A percentile compares a stretch with the other conserved stretches of the same genome.
phyloP scores from a whole-genome alignment of 306 rosid species.

The Cucurbita argyrosperma region DNA sequence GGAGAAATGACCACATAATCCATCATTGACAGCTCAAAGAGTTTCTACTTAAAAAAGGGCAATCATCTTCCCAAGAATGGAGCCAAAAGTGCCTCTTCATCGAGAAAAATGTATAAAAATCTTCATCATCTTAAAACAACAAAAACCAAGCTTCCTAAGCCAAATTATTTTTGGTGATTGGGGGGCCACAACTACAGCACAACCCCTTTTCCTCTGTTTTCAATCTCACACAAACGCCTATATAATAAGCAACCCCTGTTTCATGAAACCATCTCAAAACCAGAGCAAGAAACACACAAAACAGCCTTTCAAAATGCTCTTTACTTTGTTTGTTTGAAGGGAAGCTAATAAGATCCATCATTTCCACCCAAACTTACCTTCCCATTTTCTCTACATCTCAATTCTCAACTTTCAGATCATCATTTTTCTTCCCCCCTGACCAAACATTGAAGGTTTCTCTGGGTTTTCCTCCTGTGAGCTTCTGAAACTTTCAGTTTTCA shows the following conservation, averaged over 20 bases:
- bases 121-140: not conserved
- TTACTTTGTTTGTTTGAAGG: slow-evolving; percentile 22
- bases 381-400: slow-evolving; percentile 25
- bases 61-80: not conserved
- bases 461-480: not conserved
- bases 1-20: not conserved
- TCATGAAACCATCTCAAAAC: slow-evolving; percentile 18
- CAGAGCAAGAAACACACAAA: slow-evolving; percentile 15
- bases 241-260: slow-evolving; percentile 32
- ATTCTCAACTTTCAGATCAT: not conserved
- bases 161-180: not conserved
- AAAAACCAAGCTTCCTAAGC: not conserved
- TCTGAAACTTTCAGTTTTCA: not conserved
- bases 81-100: not conserved
- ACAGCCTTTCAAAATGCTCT: slow-evolving; percentile 16
- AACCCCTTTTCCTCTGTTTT: not conserved
- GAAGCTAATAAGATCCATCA: slow-evolving; percentile 40
- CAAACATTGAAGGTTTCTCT: not conserved
- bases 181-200: slow-evolving; percentile 2
- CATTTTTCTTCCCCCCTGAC: not conserved
- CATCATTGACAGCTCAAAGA: not conserved
- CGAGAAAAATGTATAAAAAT: not conserved
- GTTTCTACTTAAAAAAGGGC: not conserved
- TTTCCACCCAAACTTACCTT: slow-evolving; percentile 21
- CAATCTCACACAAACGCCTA: slow-evolving; percentile 10